Evolutionary conservation across 257 asterid genomes (phyloP), one percentile per base, ranked within the genome.

Genomic region (Knoxia roxburghii): DNA sequence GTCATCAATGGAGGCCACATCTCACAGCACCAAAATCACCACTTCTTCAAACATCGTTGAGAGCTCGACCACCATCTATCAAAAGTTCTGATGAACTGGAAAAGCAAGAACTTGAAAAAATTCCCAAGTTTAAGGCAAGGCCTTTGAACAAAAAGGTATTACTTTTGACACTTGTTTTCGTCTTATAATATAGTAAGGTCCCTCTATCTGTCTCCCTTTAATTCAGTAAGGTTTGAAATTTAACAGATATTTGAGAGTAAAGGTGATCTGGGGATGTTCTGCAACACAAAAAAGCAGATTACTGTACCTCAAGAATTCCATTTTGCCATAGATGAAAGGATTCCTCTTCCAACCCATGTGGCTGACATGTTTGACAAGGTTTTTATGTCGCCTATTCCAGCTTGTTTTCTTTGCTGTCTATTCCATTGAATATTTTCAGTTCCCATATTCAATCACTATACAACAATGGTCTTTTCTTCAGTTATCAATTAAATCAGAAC

Each of bases 11-110:
- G 89, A 85, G 75, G 57, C 87, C 88, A 71, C 81, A 88, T 56
- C 92, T 88, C 68, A 90, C 95, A 61, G 82, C 97, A 54, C 97
- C 99, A 27, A 90, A 82, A 76, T 78, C 96, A 60, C 99, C 99
- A 51, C 69, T 60, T 78, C 96, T 90, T 64, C 94, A 82, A 68
- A 90, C 99, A 27, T 75, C 80, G 62, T 80, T 93, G 45, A 73
- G 99, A 54, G 96, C 99, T 40, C 96, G 96, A 61, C 96, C 95
- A 39, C 85, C 92, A 10, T 85, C 57, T 77, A 57, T 82, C 65
- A 93, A 93, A 77, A 86, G 82, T 75, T 82, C 85, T 1, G 87
- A 72, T 67, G 99, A 90, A 74, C 71, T 85, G 18, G 95, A 88
- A 69, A 87, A 77, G 56, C 95, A 90, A 79, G 86, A 80, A 77